These are phyloP conservation scores for Dorcoceras hygrometricum DNA, from an alignment of 257 asterid species.

Conservation along the genomic window DNA sequence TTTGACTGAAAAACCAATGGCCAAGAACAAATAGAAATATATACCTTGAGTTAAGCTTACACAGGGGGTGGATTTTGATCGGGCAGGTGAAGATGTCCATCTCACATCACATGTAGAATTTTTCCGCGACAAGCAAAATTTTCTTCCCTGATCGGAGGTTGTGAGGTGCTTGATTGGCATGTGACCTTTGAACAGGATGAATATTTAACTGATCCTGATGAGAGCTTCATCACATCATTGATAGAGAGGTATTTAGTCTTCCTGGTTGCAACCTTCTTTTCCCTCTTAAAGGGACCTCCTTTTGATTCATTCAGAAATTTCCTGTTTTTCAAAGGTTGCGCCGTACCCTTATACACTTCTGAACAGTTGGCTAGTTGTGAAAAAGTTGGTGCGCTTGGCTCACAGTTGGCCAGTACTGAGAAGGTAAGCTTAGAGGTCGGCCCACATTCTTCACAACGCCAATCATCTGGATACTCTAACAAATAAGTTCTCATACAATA, in stretches of 20 bases:
- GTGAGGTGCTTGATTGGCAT: neutral
- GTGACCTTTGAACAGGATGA: neutral
- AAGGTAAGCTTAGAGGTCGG: neutral
- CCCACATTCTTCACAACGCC: neutral
- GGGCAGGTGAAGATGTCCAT: neutral
- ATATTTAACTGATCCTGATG: neutral
- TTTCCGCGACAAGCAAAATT: neutral
- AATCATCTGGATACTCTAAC: neutral
- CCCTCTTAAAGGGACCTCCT: neutral
- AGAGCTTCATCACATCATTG: neutral
- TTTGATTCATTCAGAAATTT: neutral
- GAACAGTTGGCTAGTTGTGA: neutral
- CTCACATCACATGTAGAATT: neutral
- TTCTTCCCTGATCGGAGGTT: neutral
- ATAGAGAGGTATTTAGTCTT: neutral
- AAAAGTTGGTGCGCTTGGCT: neutral
- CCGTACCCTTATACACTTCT: neutral
- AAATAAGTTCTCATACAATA: neutral
- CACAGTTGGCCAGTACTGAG: neutral
- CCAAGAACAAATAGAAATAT: neutral
- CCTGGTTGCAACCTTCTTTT: neutral
- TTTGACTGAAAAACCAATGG: neutral
- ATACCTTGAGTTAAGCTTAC: neutral
- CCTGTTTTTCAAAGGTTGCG: neutral
- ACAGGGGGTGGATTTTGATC: neutral